Evolutionary conservation across 768 basidiomycete species (phyloP).

Genomic region (Austroboletus eburneus): DNA sequence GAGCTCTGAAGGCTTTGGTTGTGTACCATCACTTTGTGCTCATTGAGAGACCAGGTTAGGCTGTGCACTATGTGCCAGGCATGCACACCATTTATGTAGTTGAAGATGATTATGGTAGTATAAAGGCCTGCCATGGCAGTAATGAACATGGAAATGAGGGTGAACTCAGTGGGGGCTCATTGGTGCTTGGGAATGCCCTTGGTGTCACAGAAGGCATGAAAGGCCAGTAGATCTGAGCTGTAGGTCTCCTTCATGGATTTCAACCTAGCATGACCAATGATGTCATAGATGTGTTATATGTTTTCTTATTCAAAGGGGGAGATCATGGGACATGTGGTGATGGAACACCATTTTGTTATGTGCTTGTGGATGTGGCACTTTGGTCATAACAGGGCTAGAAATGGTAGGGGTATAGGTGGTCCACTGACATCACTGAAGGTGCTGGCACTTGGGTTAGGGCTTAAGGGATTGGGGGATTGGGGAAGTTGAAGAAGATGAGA

Average conservation of each 20-base stretch:
- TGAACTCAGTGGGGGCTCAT: neutral
- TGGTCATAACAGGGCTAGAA: neutral
- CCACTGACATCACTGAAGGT: too few species aligned
- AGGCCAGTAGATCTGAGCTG: neutral
- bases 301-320: neutral
- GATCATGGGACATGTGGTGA: neutral
- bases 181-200: conserved; percentile 4
- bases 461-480: too few species aligned
- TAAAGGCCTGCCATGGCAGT: neutral
- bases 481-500: too few species aligned
- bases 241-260: neutral
- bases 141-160: conserved; percentile 15
- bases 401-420: too few species aligned
- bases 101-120: conserved; percentile 5
- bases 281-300: neutral
- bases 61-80: conserved; percentile 29
- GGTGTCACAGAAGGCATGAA: neutral
- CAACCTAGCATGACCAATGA: neutral
- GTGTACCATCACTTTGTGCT: conserved; percentile 9
- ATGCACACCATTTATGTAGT: conserved; percentile 14
- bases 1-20: conserved; percentile 11
- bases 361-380: neutral
- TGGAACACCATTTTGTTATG: neutral
- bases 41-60: conserved; percentile 10
- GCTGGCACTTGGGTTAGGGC: too few species aligned